These are phyloP conservation scores for Acidomyces sp. DNA, from an alignment of 495 filamentous ascomycete species.

Conservation along the genomic window DNA sequence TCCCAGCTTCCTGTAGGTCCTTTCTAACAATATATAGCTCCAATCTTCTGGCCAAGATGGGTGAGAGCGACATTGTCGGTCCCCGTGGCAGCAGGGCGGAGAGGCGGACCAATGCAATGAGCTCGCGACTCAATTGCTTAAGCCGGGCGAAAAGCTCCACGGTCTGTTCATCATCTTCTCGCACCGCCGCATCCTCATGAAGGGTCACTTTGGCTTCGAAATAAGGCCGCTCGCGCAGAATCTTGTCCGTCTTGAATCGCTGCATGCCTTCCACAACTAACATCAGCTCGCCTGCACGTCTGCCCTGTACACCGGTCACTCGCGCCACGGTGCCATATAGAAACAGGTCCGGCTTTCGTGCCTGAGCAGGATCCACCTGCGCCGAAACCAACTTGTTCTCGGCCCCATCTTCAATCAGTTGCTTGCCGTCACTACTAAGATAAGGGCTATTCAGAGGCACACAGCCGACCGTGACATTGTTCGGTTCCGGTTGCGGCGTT, in stretches of 20 bases:
- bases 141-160: slow-evolving; percentile 62
- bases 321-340: slow-evolving; percentile 64
- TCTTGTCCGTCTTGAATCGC: slow-evolving; percentile 59
- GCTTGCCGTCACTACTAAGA: slow-evolving; percentile 55
- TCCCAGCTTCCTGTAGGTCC: slow-evolving; percentile 62
- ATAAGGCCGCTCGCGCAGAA: slow-evolving; percentile 67
- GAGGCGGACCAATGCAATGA: slow-evolving; percentile 64
- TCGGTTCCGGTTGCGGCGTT: slow-evolving; percentile 48
- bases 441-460: slow-evolving; percentile 62
- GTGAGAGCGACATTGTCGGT: slow-evolving; percentile 52
- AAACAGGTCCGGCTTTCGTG: slow-evolving; percentile 60
- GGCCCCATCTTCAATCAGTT: slow-evolving; percentile 46
- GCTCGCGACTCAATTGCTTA: slow-evolving; percentile 69
- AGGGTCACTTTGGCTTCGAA: slow-evolving; percentile 64
- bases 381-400: slow-evolving; percentile 31
- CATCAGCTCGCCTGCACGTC: slow-evolving; percentile 61
- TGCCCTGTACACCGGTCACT: slow-evolving; percentile 70
- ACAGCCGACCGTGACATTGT: slow-evolving; percentile 62
- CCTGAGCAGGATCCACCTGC: slow-evolving; percentile 44
- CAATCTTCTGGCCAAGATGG: slow-evolving; percentile 68
- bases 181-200: slow-evolving; percentile 43
- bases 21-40: slow-evolving; percentile 74
- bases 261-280: slow-evolving; percentile 75
- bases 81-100: slow-evolving; percentile 58
- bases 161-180: slow-evolving; percentile 41